Percentiles rank a stretch among this genome's conserved stretches.
Conservation (phyloP, 2,329 filamentous ascomycete species). For the Cytospora schulzeri region DNA sequence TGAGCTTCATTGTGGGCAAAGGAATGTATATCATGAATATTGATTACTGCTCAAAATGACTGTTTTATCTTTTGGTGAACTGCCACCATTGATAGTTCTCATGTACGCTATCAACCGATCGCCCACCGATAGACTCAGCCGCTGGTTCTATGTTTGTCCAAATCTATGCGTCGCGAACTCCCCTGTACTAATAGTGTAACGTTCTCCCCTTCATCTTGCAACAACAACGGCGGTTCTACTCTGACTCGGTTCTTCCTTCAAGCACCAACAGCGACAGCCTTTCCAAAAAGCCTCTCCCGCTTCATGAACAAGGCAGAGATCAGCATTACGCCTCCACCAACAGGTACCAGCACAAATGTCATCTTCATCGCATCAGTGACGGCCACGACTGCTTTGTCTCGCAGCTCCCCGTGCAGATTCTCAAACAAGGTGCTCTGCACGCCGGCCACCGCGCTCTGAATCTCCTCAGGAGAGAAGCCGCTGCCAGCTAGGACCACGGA, state of each 20-base stretch:
- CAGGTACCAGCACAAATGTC: slow-evolving; percentile 37
- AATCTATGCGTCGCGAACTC: too few species aligned
- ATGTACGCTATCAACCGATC: too few species aligned
- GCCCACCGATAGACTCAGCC: too few species aligned
- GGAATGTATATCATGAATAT: too few species aligned
- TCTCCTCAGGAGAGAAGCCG: slow-evolving; percentile 34
- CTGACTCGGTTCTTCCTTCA: neutral
- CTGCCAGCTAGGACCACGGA: slow-evolving; percentile 33
- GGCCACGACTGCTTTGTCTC: slow-evolving; percentile 35
- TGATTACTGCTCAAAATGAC: too few species aligned
- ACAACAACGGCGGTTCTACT: too few species aligned
- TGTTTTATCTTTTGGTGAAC: too few species aligned
- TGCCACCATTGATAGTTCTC: too few species aligned
- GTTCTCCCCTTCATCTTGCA: too few species aligned
- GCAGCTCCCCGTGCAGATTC: slow-evolving; percentile 32
- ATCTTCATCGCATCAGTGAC: slow-evolving; percentile 38
- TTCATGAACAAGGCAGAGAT: slow-evolving; percentile 33
- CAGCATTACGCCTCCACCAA: slow-evolving; percentile 35
- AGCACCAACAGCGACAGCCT: slow-evolving; percentile 7
- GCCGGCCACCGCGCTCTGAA: slow-evolving; percentile 38
- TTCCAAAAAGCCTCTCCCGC: slow-evolving; percentile 34
- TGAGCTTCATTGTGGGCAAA: slow-evolving; percentile 15
- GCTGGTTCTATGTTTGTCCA: too few species aligned
- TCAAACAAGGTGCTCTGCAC: slow-evolving; percentile 38
- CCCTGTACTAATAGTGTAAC: too few species aligned